Evolutionary conservation across 1,284 basidiomycete species (phyloP), one percentile per base, ranked within the genome.

Genomic region (Sphaerobolus stellatus): DNA sequence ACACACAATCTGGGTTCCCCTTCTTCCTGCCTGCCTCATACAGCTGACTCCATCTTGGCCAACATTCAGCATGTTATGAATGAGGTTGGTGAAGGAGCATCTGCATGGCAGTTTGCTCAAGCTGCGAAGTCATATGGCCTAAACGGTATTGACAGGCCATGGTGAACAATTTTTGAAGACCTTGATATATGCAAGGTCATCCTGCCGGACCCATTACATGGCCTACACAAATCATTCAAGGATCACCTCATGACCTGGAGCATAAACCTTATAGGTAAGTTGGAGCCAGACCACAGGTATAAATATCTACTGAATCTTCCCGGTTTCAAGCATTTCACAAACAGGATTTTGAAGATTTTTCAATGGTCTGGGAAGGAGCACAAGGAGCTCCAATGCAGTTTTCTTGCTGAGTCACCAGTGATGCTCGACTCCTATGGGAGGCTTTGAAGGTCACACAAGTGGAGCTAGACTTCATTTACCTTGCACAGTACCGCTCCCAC

Each of bases 191-290:
- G 64, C 41, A 54, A 50, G 0, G 64, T 67, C 1, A 68, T 76
- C 38, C 70, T 71, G 0, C 72, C 73, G 5, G 70, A 76, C 54
- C 56, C 74, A n/a, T 64, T 76, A 0, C 73, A 76, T 58, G 67
- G 73, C 48, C 62, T 74, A 2, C 67, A 75, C 58, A 72, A 75
- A 58, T 72, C 72, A n/a, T n/a, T n/a, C n/a, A n/a, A n/a, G 1
- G 69, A 71, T 34, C 62, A 67, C 50, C 41, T 70, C 11, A 18
- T 59, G 53, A 56, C 22, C 46, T 66, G 51, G 51, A 58, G 24
- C 33, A 59, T 31, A 16, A 48, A 48, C 13, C 29, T 62, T 18
- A 29, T 57, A 8, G 52, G 56, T 9, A 48, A 60, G 2, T 54
- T 57, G 0, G 68, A 69, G 45, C 27, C 73, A 14, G 71, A 74